Evolutionary conservation across 139 green algal genomes (phyloP).

Genomic region (Coelastrella sp.): DNA sequence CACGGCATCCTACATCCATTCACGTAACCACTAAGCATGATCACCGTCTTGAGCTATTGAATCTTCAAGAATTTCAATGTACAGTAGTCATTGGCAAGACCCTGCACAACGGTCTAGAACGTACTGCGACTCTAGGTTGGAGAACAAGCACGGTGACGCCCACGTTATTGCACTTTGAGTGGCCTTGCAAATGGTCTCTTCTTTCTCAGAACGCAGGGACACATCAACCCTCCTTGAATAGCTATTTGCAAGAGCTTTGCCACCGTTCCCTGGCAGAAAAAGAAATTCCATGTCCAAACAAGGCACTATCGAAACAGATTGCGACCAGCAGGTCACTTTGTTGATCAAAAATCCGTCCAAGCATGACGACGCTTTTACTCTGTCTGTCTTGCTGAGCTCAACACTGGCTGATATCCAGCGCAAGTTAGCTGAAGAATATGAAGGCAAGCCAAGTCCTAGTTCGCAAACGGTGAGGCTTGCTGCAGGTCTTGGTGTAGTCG

Average conservation of each 20-base stretch:
- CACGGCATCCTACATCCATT: too few relatives aligned
- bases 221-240: neutral
- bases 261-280: neutral
- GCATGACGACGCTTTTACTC: conserved; percentile 33
- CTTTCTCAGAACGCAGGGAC: neutral
- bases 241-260: neutral
- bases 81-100: too few relatives aligned
- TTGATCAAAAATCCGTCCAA: conserved; percentile 53
- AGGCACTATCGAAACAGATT: neutral
- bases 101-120: too few relatives aligned
- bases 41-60: too few relatives aligned
- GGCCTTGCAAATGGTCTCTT: too few relatives aligned
- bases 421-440: conserved; percentile 38
- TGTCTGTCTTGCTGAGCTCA: conserved; percentile 40
- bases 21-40: too few relatives aligned
- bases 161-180: too few relatives aligned
- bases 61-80: too few relatives aligned
- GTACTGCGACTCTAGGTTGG: too few relatives aligned
- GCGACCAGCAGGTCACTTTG: conserved; percentile 44
- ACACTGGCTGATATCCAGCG: conserved; percentile 52
- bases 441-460: conserved; percentile 42
- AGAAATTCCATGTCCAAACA: neutral
- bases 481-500: neutral
- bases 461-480: conserved; percentile 55
- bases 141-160: too few relatives aligned